Evolutionary conservation across 306 rosid genomes (phyloP).

Genomic region (Castanea crenata): DNA sequence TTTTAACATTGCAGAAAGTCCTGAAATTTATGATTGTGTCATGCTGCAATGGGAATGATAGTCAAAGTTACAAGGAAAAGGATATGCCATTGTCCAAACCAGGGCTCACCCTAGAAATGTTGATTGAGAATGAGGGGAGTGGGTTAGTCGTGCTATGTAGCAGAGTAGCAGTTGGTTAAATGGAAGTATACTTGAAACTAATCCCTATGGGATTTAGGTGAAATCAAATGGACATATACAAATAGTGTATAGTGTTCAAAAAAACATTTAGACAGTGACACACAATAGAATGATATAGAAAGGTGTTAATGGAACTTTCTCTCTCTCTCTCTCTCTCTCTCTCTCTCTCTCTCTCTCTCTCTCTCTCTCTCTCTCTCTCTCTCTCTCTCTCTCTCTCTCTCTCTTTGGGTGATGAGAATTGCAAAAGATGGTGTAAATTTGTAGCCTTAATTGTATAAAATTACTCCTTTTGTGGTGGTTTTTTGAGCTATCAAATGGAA

Average conservation of each 20-base stretch:
- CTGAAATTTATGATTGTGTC: neutral
- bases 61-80: neutral
- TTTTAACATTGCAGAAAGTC: neutral
- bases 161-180: neutral
- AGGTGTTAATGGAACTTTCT: neutral
- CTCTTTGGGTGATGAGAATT: neutral
- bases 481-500: no score
- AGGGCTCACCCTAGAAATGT: neutral
- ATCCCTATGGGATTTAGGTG: neutral
- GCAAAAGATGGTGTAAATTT: no score
- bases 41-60: neutral
- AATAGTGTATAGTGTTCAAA: neutral
- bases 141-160: neutral
- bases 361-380: no score
- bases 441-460: no score
- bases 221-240: neutral
- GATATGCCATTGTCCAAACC: neutral
- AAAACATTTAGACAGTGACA: neutral
- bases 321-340: no score
- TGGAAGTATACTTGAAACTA: neutral
- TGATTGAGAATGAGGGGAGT: neutral
- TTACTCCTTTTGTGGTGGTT: no score
- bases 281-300: neutral
- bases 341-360: no score
- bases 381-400: neutral